These are phyloP conservation scores for Colletotrichum sansevieriae DNA, from an alignment of 2,329 filamentous ascomycete species.

Conservation along the genomic window DNA sequence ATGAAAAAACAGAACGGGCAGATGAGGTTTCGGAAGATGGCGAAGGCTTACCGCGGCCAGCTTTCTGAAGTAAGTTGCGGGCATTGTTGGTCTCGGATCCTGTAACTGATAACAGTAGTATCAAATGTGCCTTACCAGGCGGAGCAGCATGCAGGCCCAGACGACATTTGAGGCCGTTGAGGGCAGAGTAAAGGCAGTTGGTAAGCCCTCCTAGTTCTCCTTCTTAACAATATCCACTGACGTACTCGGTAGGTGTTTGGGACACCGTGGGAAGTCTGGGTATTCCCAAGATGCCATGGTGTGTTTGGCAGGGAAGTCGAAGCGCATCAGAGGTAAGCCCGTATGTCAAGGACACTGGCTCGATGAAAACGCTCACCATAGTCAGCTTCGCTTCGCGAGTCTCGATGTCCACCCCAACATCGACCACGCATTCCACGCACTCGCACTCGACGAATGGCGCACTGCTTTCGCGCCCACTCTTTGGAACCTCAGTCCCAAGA, in stretches of 20 bases:
- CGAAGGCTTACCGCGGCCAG: background rate
- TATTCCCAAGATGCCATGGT: conserved; percentile 38
- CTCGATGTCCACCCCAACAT: conserved; percentile 48
- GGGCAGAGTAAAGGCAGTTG: conserved; percentile 30
- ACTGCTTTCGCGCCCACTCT: conserved; percentile 48
- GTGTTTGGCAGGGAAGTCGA: conserved; percentile 11
- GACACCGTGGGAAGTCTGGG: conserved; percentile 65
- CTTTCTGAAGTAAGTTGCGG: conserved; percentile 3
- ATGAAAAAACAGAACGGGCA: background rate
- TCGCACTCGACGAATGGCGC: conserved; percentile 66
- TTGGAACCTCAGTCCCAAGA: conserved; percentile 45
- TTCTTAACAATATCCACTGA: background rate
- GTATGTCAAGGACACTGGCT: background rate
- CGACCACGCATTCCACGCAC: conserved; percentile 67
- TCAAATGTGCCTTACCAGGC: conserved; percentile 16
- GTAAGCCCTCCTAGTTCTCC: background rate
- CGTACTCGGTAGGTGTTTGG: conserved; percentile 56
- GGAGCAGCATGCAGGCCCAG: conserved; percentile 13
- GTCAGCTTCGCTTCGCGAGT: conserved; percentile 42
- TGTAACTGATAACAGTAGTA: background rate
- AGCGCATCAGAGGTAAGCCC: conserved; percentile 28
- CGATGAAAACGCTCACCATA: background rate
- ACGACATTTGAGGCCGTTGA: conserved; percentile 14
- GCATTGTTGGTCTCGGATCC: background rate
- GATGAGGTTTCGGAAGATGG: conserved; percentile 30